Evolutionary conservation across 169 alveolate genomes (phyloP).

Genomic region (Eimeria falciformis): DNA sequence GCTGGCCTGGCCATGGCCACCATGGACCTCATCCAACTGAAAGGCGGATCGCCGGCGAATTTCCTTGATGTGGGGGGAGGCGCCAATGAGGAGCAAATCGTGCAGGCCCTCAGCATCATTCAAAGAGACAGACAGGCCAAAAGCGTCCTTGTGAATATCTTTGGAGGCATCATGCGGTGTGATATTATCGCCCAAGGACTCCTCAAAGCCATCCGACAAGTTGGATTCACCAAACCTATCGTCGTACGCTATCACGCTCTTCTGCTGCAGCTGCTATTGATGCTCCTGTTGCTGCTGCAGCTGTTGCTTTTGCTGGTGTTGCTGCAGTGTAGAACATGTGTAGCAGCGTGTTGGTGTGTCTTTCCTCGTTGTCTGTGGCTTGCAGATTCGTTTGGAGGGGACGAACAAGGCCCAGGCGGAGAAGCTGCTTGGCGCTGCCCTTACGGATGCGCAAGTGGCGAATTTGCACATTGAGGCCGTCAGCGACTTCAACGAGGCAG

Average conservation of each 20-base stretch:
- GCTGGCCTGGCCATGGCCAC: constrained; percentile 99
- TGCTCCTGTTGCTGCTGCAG: background rate
- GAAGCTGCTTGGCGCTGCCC: constrained; percentile 81
- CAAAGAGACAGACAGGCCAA: constrained; percentile 86
- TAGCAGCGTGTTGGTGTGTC: background rate
- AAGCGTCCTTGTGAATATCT: constrained; percentile 94
- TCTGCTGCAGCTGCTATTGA: background rate
- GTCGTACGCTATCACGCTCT: constrained; percentile 80
- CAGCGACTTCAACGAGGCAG: constrained; percentile 93
- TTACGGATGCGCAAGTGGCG: constrained; percentile 78
- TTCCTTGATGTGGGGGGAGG: constrained; percentile 98
- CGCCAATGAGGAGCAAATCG: constrained; percentile 93
- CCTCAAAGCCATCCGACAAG: constrained; percentile 89
- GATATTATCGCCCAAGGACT: constrained; percentile 93
- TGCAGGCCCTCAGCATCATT: constrained; percentile 93
- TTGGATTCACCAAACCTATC: constrained; percentile 71
- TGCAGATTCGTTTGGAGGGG: background rate
- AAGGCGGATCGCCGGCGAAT: constrained; percentile 97
- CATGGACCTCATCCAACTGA: constrained; percentile 86
- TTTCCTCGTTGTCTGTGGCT: background rate
- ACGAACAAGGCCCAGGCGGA: constrained; percentile 89
- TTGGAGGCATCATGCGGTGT: constrained; percentile 97
- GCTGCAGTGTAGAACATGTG: background rate
- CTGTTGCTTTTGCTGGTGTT: background rate
- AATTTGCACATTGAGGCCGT: constrained; percentile 88